Percentiles rank a stretch among this genome's conserved stretches.
phyloP scores from a whole-genome alignment of 2,329 filamentous ascomycete species.

The Penicillium occitanis region DNA sequence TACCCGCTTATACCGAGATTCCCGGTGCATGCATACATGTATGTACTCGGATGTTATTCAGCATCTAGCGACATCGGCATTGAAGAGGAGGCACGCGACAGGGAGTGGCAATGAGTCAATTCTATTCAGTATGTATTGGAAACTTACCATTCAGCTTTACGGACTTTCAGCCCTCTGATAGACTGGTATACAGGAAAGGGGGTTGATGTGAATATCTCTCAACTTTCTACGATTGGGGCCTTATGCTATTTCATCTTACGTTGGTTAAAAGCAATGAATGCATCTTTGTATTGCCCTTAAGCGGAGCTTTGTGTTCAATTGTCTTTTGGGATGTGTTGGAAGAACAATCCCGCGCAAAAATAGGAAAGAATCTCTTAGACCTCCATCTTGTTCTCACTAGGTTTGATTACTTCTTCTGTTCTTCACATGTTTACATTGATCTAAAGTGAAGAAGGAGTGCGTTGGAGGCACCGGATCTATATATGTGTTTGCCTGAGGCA shows the following conservation, averaged over 20 bases:
- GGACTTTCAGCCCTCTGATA: neutral
- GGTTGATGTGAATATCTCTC: neutral
- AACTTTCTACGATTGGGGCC: neutral
- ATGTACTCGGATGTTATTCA: neutral
- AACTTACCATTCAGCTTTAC: neutral
- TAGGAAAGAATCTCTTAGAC: neutral
- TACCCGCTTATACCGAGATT: neutral
- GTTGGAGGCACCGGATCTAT: neutral
- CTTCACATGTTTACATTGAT: neutral
- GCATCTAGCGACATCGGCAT: neutral
- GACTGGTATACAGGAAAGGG: neutral
- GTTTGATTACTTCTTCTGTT: neutral
- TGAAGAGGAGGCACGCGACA: neutral
- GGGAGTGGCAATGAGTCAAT: neutral
- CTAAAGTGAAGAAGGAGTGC: neutral
- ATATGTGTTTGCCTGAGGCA: constrained; percentile 20
- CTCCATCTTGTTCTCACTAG: neutral
- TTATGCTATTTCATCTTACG: neutral
- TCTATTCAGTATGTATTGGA: neutral
- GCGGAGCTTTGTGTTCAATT: neutral
- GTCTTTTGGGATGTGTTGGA: neutral
- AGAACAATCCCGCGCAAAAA: neutral
- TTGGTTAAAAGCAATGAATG: neutral
- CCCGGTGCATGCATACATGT: neutral
- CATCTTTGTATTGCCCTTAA: neutral